Base-by-base conservation (phyloP, 495 filamentous ascomycete species). In the Friedmanniomyces simplex region DNA sequence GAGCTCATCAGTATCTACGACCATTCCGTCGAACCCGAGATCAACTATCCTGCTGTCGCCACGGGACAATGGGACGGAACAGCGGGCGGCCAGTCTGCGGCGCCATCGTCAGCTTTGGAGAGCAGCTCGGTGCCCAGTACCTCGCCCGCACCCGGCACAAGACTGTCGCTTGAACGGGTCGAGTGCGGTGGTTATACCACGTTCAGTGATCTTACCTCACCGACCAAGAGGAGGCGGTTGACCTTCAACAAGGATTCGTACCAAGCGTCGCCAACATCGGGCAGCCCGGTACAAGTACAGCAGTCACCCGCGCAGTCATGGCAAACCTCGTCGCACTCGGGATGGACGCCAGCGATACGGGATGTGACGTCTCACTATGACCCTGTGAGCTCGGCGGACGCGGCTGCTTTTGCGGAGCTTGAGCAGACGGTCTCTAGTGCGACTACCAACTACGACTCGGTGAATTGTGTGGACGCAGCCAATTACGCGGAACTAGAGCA, bases 1-100 rank as follows among this genome's bases (percentile, higher is more conserved):
- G 60, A 65, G 47, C 55, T 65, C 16, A 61, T 52, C 28, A 62
- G 52, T 59, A 56, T 63, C 34, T 59, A 59, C 55, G 55, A 63
- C 30, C 55, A 36, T n/a, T 55, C 55, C 12, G 46, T 46, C n/a
- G 58, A 60, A 22, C 36, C 36, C 8, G 52, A 43, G 26, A 53
- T 28, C 18, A 7, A 13, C 7, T 53, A 53, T 24, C n/a, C 48
- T 20, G 24, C 18, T 26, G 22, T 24, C 7, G 22, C 24, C 8
- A 12, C 8, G 26, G 12, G 18, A 10, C 10, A 16, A n/a, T n/a
- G n/a, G 7, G 39, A 53, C 6, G 28, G 10, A n/a, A 14, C 32
- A 20, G 7, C 50, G 39, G 28, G 10, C n/a, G 50, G 28, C 50
- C 34, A 13, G n/a, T n/a, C n/a, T n/a, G n/a, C n/a, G n/a, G n/a